Evolutionary conservation across 2,329 filamentous ascomycete species (phyloP).

Genomic region (Cladophialophora psammophila): DNA sequence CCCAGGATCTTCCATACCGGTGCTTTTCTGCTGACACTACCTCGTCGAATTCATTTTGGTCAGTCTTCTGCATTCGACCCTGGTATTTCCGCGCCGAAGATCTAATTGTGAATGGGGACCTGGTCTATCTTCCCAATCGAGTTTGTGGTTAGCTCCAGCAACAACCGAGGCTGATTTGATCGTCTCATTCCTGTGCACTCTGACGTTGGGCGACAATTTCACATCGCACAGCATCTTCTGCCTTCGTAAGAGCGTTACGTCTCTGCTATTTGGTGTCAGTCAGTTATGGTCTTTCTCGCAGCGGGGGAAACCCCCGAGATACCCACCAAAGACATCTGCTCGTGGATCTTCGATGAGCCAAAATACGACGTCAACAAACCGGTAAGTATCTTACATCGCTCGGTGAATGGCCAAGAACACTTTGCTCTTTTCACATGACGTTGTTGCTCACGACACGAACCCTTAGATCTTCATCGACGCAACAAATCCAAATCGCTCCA

Average conservation of each 20-base stretch:
- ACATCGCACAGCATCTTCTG: background rate
- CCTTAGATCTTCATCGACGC: constrained; percentile 56
- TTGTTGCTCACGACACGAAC: background rate
- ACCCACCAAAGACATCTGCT: constrained; percentile 58
- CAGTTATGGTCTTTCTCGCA: constrained; percentile 21
- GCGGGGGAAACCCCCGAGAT: constrained; percentile 48
- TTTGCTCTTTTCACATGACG: background rate
- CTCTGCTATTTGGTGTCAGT: background rate
- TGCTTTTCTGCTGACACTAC: background rate
- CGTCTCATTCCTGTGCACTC: background rate
- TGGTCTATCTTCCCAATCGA: background rate
- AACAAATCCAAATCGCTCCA: constrained; percentile 50
- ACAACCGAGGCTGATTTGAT: background rate
- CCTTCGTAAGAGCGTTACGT: background rate
- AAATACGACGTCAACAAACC: constrained; percentile 59
- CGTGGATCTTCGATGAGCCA: constrained; percentile 62
- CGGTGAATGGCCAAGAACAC: background rate
- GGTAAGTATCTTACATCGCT: constrained; percentile 41
- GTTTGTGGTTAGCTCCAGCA: background rate
- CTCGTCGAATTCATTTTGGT: too few species aligned
- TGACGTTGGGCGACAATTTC: background rate
- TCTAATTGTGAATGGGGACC: background rate
- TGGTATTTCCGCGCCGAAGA: background rate
- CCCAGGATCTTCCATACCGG: background rate
- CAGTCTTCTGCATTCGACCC: background rate